These are phyloP conservation scores for Grigorovia humatica DNA, from an alignment of 805 yeast species.

Conservation along the genomic window DNA sequence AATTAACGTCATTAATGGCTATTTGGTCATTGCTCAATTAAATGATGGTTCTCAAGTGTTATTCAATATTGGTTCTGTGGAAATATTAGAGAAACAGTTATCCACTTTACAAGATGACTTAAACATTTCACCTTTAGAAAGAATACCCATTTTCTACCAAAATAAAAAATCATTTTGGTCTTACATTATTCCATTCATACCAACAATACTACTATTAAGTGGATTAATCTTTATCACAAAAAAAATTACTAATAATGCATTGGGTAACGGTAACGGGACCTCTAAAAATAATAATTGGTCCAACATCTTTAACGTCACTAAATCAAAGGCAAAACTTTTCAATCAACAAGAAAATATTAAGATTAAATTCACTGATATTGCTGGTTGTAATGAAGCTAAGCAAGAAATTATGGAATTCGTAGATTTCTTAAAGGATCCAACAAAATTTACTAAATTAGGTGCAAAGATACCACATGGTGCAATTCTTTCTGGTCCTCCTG, in stretches of 20 bases:
- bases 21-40: constrained; percentile 60
- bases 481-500: constrained; percentile 88
- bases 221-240: constrained; percentile 44
- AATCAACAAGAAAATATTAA: constrained; percentile 78
- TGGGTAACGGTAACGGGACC: constrained; percentile 43
- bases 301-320: constrained; percentile 68
- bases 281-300: constrained; percentile 1
- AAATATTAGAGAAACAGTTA: constrained; percentile 75
- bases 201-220: constrained; percentile 72
- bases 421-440: constrained; percentile 74
- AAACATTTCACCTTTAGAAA: constrained; percentile 54
- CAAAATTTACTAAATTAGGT: constrained; percentile 75
- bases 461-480: constrained; percentile 96
- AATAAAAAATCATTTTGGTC: constrained; percentile 58
- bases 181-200: constrained; percentile 60
- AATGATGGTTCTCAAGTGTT: constrained; percentile 42
- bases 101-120: constrained; percentile 60
- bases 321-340: constrained; percentile 68
- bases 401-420: constrained; percentile 95
- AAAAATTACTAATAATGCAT: constrained; percentile 33
- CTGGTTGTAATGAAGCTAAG: constrained; percentile 91
- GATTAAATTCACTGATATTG: constrained; percentile 78
- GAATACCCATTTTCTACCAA: constrained; percentile 68
- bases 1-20: constrained; percentile 62
- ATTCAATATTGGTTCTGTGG: constrained; percentile 84